phyloP scores from a whole-genome alignment of 805 yeast genomes.

The Candida tibetensis region DNA sequence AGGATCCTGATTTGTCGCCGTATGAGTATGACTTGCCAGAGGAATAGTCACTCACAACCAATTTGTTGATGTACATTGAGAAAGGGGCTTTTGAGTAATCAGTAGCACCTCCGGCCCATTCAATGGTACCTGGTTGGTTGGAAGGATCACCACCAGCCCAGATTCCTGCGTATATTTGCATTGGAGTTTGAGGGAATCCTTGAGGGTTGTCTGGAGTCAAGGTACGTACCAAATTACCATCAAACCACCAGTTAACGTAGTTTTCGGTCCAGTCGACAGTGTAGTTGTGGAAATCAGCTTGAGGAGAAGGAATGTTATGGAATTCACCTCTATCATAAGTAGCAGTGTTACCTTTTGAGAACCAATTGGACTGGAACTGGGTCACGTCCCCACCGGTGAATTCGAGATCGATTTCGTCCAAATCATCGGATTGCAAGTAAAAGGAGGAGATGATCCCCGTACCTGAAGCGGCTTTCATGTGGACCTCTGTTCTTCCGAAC shows the following conservation, averaged over 20 bases:
- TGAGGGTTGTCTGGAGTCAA: constrained; percentile 11
- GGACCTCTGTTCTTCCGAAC: constrained; percentile 16
- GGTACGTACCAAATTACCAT: constrained; percentile 12
- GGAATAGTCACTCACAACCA: constrained; percentile 43
- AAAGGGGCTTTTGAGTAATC: constrained; percentile 23
- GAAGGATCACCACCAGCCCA: constrained; percentile 52
- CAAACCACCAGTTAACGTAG: constrained; percentile 10
- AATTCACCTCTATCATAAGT: constrained; percentile 15
- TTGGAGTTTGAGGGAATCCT: constrained; percentile 18
- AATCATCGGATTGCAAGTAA: constrained; percentile 15
- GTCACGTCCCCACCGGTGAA: constrained; percentile 14
- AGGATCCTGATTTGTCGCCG: constrained; percentile 52
- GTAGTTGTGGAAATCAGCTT: constrained; percentile 13
- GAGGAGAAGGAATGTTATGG: constrained; percentile 12
- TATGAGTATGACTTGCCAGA: constrained; percentile 47
- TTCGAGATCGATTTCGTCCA: constrained; percentile 17
- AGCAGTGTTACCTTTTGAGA: constrained; percentile 13
- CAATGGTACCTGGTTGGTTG: constrained; percentile 21
- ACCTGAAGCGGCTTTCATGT: constrained; percentile 14
- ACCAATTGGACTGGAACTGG: constrained; percentile 16
- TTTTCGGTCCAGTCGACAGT: constrained; percentile 15
- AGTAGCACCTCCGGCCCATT: constrained; percentile 25
- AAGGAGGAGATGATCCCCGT: constrained; percentile 14
- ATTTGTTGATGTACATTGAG: constrained; percentile 18
- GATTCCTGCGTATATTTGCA: constrained; percentile 27